Evolutionary conservation across 345 rosid genomes (phyloP).

Genomic region (Trapa incisa): DNA sequence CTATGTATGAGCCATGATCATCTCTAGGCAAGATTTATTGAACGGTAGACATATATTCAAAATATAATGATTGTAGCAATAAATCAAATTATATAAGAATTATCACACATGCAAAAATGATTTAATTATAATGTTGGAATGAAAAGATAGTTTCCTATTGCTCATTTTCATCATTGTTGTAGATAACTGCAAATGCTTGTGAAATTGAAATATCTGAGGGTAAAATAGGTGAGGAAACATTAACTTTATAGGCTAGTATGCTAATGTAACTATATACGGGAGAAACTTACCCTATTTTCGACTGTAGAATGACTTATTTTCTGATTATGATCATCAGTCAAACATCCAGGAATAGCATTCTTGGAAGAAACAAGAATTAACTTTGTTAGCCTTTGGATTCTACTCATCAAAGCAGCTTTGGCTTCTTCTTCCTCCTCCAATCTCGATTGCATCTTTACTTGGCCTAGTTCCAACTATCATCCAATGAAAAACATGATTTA

Average conservation of each 20-base stretch:
- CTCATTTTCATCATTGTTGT: not conserved
- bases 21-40: not conserved
- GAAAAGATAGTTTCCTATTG: not conserved
- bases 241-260: not conserved
- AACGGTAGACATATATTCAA: not conserved
- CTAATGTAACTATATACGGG: not conserved
- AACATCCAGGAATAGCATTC: slow-evolving; percentile 53
- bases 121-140: not conserved
- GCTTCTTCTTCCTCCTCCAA: slow-evolving; percentile 99
- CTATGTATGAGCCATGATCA: not conserved
- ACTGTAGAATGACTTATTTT: slow-evolving; percentile 46
- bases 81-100: not conserved
- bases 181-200: not conserved
- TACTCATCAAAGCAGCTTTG: slow-evolving; percentile 98
- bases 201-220: not conserved
- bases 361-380: slow-evolving; percentile 97
- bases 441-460: slow-evolving; percentile 98
- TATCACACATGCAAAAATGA: not conserved
- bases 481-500: slow-evolving; percentile 7
- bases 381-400: slow-evolving; percentile 95
- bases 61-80: not conserved
- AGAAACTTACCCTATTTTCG: slow-evolving; percentile 44
- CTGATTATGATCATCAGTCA: slow-evolving; percentile 51
- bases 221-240: not conserved
- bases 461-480: slow-evolving; percentile 92